Conservation (phyloP, 2,329 filamentous ascomycete genomes). For the Colletotrichum sp. region DNA sequence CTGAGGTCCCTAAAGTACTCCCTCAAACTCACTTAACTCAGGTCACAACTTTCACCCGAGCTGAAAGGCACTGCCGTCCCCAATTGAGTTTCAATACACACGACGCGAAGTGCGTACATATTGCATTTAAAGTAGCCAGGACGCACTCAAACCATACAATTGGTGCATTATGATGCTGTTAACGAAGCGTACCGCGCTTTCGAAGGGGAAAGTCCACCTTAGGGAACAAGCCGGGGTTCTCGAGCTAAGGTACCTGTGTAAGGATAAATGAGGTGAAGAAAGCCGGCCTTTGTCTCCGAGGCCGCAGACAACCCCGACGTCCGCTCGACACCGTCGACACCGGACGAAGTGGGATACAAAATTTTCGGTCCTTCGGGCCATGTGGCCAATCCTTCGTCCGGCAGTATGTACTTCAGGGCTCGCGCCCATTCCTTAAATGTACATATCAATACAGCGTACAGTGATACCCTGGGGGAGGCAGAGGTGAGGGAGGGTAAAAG, state of each 20-base stretch:
- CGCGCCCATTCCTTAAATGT: not conserved
- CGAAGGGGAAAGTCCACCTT: not conserved
- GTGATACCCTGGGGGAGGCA: not conserved
- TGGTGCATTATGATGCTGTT: not conserved
- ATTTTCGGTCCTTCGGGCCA: not conserved
- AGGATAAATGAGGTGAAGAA: not conserved
- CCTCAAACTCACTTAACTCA: not conserved
- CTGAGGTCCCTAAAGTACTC: not conserved
- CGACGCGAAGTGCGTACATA: not conserved
- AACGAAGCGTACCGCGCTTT: not conserved
- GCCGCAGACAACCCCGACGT: not conserved
- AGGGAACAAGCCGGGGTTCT: not conserved
- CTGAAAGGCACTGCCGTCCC: not conserved
- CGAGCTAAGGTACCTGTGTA: not conserved
- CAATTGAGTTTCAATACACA: not conserved
- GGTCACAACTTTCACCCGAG: not conserved
- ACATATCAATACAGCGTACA: not conserved
- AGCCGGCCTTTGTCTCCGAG: not conserved
- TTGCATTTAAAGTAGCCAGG: not conserved
- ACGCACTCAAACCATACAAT: not conserved
- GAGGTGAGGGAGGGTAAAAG: not conserved
- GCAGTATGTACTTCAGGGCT: not conserved
- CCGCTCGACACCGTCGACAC: not conserved
- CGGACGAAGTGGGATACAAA: not conserved
- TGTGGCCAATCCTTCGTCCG: not conserved